Conservation (phyloP, 202 grass and related monocot genomes). For the Zoysia matrella region DNA sequence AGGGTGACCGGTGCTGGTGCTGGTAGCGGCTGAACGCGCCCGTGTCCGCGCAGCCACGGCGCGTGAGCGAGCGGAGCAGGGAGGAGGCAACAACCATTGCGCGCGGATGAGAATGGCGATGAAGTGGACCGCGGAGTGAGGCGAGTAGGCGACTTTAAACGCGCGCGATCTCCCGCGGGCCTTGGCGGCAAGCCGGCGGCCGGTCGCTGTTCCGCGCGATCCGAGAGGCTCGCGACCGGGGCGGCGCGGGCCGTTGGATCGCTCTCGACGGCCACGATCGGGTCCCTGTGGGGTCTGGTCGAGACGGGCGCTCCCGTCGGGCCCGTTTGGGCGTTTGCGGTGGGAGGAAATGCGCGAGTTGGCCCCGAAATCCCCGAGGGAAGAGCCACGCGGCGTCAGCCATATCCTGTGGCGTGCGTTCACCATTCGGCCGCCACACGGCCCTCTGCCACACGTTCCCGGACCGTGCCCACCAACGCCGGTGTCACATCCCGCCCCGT, state of each 20-base stretch:
- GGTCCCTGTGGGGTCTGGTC: neutral
- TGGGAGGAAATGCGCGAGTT: neutral
- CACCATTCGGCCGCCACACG: conserved; percentile 66
- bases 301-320: neutral
- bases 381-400: conserved; percentile 45
- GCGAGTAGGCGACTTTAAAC: neutral
- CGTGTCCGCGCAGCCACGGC: no score
- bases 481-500: neutral
- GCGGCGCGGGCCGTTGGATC: conserved; percentile 26
- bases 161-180: neutral
- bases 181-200: no score
- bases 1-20: no score
- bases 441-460: neutral
- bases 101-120: no score
- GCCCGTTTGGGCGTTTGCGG: conserved; percentile 5
- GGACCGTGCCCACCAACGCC: conserved; percentile 33
- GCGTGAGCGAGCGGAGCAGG: no score
- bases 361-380: conserved; percentile 3
- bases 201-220: conserved; percentile 18
- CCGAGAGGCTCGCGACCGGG: conserved; percentile 6
- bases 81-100: no score
- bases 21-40: no score
- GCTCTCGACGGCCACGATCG: conserved; percentile 14
- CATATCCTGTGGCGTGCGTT: conserved; percentile 39
- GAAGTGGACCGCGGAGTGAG: neutral